Base-by-base conservation (phyloP, 116 monocot genomes). In the Posidonia oceanica region DNA sequence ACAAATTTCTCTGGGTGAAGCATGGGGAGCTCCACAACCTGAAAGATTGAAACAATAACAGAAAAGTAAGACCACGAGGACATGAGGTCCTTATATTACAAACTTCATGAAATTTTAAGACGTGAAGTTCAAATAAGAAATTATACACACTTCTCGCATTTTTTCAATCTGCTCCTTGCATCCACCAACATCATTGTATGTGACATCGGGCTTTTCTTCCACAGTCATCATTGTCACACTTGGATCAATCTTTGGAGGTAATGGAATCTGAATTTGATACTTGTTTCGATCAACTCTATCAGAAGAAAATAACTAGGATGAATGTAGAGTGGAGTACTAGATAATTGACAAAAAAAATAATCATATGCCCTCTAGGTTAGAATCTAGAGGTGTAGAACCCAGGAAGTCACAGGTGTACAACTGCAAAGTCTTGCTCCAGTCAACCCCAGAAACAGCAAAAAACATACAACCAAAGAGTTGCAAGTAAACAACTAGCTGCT, bases 1-100 rank as follows among this genome's bases (percentile, higher is more conserved):
- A 95, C 95, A 88, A 95, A 95, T 75, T 96, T 96, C 82, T 96
- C 95, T 42, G 95, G 95, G 80, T 95, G 95, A 76, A 95, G 86
- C 91, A 95, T 95, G n/a, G 91, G 95, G 59, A 95, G 86, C 77
- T 94, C 91, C 6, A 94, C 94, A 64, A 91, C 91, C 90, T 90
- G 72, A 39, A 52, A 54, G 18, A 64, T 63, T 15, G 36, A 67
- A 67, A 20, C 21, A 21, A 18, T 13, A 58, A 29, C 29, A 29
- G 1, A 29, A 29, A 29, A 29, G 1, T 29, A 29, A 29, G 29
- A 29, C 29, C 29, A 29, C 1, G 29, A 29, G 29, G 29, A 29
- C 29, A 29, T 29, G 29, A 29, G 29, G 29, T 29, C 29, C 29
- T 29, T 1, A 29, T 29, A 29, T 29, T 29, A 29, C 29, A 29